Percentiles rank a stretch among this genome's conserved stretches.
Evolutionary conservation across 768 basidiomycete species (phyloP).

Genomic region (Strobilomyces dryophilus): DNA sequence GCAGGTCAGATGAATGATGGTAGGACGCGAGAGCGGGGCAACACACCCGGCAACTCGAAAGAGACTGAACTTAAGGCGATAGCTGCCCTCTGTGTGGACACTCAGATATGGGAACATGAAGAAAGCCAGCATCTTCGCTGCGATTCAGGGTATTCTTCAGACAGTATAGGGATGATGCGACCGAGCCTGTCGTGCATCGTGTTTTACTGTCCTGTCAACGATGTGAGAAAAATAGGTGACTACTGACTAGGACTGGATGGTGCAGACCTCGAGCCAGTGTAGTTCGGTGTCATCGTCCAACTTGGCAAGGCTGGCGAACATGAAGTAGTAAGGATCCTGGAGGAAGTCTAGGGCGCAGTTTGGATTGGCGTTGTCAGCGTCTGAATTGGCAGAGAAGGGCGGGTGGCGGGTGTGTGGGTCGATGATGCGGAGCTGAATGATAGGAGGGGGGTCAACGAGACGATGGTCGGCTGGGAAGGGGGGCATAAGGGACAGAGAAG

Average conservation of each 20-base stretch:
- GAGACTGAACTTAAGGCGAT: constrained; percentile 63
- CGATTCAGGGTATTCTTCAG: constrained; percentile 70
- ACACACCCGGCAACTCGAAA: constrained; percentile 92
- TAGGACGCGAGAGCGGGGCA: background rate
- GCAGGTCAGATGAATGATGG: constrained; percentile 2
- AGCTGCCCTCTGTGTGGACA: constrained; percentile 89
- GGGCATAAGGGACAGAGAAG: background rate
- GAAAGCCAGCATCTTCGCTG: constrained; percentile 77
- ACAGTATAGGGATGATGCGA: constrained; percentile 88
- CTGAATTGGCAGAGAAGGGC: constrained; percentile 24
- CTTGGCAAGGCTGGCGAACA: constrained; percentile 88
- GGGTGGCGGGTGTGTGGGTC: constrained; percentile 48
- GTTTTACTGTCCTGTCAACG: constrained; percentile 74
- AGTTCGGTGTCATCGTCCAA: constrained; percentile 87
- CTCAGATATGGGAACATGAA: constrained; percentile 96
- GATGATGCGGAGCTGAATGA: constrained; percentile 89
- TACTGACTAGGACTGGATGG: background rate
- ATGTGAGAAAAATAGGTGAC: background rate
- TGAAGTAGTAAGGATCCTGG: constrained; percentile 94
- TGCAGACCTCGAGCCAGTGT: constrained; percentile 73
- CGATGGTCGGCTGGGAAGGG: constrained; percentile 75
- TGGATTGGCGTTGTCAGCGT: constrained; percentile 33
- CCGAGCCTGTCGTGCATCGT: constrained; percentile 85
- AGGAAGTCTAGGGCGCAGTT: constrained; percentile 58
- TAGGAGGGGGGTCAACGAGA: constrained; percentile 94